Conservation (phyloP, 2,329 filamentous ascomycete species). For the Harringtonia aguacate region DNA sequence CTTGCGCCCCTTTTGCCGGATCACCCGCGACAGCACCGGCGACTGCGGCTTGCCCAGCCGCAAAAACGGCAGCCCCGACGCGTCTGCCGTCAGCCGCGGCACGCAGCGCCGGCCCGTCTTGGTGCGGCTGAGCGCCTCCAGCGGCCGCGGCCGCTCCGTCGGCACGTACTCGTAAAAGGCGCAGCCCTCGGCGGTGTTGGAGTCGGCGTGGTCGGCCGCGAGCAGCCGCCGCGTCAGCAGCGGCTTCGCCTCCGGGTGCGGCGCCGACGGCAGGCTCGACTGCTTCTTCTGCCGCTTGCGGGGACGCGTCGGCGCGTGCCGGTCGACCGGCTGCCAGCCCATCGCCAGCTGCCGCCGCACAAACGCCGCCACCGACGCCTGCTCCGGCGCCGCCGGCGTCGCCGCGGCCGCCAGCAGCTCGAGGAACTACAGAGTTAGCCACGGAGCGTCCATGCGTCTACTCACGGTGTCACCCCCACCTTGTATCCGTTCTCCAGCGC, state of each 20-base stretch:
- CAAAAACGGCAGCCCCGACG: conserved; percentile 51
- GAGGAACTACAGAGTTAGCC: conserved; percentile 1
- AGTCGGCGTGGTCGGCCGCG: conserved; percentile 6
- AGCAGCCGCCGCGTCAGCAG: conserved; percentile 18
- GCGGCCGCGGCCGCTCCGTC: conserved; percentile 35
- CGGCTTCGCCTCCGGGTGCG: conserved; percentile 14
- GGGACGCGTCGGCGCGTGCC: background rate
- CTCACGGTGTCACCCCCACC: no score
- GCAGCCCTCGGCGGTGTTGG: no score
- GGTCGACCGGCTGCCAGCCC: conserved; percentile 4
- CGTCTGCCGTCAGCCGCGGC: conserved; percentile 42
- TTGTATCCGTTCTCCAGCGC: conserved; percentile 60
- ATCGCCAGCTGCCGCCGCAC: conserved; percentile 22
- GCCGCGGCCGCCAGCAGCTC: conserved; percentile 27
- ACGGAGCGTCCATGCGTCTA: background rate
- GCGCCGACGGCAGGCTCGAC: conserved; percentile 10
- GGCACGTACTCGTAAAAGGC: conserved; percentile 33
- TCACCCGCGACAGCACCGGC: conserved; percentile 40
- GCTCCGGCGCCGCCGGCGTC: conserved; percentile 24
- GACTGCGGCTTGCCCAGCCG: conserved; percentile 58
- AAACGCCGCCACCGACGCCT: conserved; percentile 29
- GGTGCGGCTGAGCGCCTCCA: conserved; percentile 29
- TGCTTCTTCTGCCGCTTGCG: background rate
- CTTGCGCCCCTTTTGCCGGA: conserved; percentile 38
- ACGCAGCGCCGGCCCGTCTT: conserved; percentile 40